Evolutionary conservation across 805 yeast genomes (phyloP).

Genomic region (Wickerhamiella occidentalis): DNA sequence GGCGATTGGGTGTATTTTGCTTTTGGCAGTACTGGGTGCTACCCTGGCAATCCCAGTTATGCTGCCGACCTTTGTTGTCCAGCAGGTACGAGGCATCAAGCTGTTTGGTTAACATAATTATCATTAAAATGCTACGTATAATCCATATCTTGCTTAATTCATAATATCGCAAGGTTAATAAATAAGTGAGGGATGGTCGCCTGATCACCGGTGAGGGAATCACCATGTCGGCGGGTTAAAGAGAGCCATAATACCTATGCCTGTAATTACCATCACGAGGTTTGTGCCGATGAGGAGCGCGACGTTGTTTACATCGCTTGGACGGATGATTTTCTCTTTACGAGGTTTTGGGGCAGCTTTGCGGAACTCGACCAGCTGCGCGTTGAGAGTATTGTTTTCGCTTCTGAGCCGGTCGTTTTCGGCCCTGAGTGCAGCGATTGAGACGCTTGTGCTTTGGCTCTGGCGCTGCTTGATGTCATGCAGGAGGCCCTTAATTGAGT

Average conservation of each 20-base stretch:
- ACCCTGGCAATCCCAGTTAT: constrained; percentile 7
- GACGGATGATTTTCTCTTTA: constrained; percentile 10
- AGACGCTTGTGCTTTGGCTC: constrained; percentile 23
- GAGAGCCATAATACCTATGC: constrained; percentile 22
- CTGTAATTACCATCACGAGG: constrained; percentile 19
- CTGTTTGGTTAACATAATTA: constrained; percentile 1
- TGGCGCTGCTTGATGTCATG: constrained; percentile 24
- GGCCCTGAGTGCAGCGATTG: constrained; percentile 21
- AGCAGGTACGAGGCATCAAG: background rate
- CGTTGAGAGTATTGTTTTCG: constrained; percentile 13
- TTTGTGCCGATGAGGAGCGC: constrained; percentile 19
- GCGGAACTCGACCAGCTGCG: constrained; percentile 10
- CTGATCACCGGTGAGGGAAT: no score
- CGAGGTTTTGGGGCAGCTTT: constrained; percentile 3
- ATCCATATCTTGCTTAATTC: background rate
- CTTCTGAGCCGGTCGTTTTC: constrained; percentile 22
- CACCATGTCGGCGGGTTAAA: constrained; percentile 22
- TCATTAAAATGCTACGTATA: background rate
- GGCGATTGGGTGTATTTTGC: constrained; percentile 9
- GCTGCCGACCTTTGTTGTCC: background rate
- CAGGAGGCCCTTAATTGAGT: constrained; percentile 23
- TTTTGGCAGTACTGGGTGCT: background rate
- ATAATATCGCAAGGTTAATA: background rate
- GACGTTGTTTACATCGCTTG: constrained; percentile 16
- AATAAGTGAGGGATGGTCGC: background rate